Evolutionary conservation across 2,329 filamentous ascomycete species (phyloP).

Genomic region (Harringtonia lauricola): DNA sequence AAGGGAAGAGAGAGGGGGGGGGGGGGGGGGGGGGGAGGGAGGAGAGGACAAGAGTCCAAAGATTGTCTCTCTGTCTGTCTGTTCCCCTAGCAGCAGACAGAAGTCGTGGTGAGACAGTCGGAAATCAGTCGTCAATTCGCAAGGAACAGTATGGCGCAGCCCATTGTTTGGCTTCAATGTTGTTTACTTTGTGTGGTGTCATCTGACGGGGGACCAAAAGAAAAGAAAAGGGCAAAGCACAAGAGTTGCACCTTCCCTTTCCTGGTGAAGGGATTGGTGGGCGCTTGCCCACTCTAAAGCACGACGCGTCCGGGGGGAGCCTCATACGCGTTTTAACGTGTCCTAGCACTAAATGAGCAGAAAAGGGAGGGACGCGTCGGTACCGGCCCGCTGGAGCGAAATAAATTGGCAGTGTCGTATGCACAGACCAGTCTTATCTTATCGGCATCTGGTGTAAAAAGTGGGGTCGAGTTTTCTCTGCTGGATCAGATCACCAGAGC

Average conservation of each 20-base stretch:
- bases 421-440: background rate
- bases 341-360: background rate
- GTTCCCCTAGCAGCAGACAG: too few species aligned
- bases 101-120: background rate
- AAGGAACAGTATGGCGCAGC: too few species aligned
- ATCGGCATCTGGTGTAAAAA: background rate
- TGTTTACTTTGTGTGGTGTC: background rate
- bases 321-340: constrained; percentile 10
- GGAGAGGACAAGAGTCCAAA: background rate
- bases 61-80: background rate
- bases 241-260: background rate
- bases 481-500: too few species aligned
- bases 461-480: background rate
- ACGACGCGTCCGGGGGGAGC: constrained; percentile 7
- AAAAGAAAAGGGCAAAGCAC: background rate
- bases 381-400: background rate
- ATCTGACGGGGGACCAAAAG: background rate
- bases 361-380: constrained; percentile 2
- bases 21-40: background rate
- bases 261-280: background rate
- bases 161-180: too few species aligned
- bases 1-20: background rate
- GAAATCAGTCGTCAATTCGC: too few species aligned
- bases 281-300: constrained; percentile 6
- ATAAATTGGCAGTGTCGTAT: background rate